phyloP scores from a whole-genome alignment of 1,139 yeast species.

The Hemisphaericaspora subhashii region DNA sequence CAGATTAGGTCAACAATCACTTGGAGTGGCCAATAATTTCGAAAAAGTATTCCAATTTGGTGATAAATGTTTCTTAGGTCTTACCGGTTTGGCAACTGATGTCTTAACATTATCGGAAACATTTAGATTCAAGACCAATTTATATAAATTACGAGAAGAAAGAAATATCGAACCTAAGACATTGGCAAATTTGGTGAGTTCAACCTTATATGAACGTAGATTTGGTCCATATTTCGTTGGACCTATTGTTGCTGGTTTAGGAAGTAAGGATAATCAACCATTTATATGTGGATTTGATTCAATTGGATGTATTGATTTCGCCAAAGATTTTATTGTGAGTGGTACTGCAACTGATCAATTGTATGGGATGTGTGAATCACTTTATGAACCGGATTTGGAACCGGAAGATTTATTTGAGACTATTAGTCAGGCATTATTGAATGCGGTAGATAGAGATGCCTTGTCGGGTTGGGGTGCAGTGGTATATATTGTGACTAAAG shows the following conservation, averaged over 20 bases:
- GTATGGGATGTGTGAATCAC: conserved; percentile 98
- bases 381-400: conserved; percentile 89
- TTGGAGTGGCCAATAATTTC: conserved; percentile 89
- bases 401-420: conserved; percentile 97
- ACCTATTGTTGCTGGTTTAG: conserved; percentile 94
- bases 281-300: conserved; percentile 94
- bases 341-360: conserved; percentile 97
- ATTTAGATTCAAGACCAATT: conserved; percentile 80
- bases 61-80: conserved; percentile 76
- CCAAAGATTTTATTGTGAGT: conserved; percentile 92
- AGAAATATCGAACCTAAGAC: conserved; percentile 90
- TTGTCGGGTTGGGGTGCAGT: conserved; percentile 98
- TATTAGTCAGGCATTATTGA: conserved; percentile 87
- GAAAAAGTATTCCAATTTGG: conserved; percentile 89
- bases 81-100: conserved; percentile 95
- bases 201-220: conserved; percentile 85
- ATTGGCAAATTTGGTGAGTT: conserved; percentile 87
- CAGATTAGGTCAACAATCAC: conserved; percentile 89
- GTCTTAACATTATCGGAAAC: conserved; percentile 81
- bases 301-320: conserved; percentile 95
- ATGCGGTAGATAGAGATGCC: conserved; percentile 97
- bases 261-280: conserved; percentile 78
- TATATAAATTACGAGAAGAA: conserved; percentile 90
- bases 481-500: conserved; percentile 90
- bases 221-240: conserved; percentile 98